Evolutionary conservation across 306 rosid genomes (phyloP).

Genomic region (Fagus crenata): DNA sequence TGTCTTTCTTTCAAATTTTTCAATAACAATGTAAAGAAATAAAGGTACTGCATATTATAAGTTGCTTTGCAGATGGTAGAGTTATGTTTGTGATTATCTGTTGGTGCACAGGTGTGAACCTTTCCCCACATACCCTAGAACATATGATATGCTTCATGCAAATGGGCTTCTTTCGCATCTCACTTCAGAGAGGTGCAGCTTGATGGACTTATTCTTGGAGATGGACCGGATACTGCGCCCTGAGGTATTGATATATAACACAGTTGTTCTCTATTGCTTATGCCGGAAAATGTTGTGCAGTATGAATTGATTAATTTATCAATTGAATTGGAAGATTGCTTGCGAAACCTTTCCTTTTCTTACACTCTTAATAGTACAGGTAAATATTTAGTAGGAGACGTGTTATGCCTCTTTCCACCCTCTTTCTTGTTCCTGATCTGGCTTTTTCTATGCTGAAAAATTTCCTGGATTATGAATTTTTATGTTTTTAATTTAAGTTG

Average conservation of each 20-base stretch:
- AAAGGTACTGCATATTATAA: conserved; percentile 1
- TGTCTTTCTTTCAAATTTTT: conserved; percentile 9
- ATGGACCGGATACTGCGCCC: conserved; percentile 98
- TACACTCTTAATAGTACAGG: conserved; percentile 1
- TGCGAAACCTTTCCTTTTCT: not conserved
- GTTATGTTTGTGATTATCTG: conserved; percentile 26
- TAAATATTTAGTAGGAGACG: conserved; percentile 5
- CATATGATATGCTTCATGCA: conserved; percentile 92
- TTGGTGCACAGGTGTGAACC: conserved; percentile 86
- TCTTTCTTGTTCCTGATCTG: conserved; percentile 13
- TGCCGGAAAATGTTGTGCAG: not conserved
- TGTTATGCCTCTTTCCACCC: conserved; percentile 20
- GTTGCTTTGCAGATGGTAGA: conserved; percentile 1
- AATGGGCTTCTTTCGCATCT: conserved; percentile 78
- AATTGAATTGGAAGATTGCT: not conserved
- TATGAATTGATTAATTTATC: conserved; percentile 15
- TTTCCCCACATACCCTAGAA: conserved; percentile 94
- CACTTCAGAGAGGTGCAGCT: conserved; percentile 68
- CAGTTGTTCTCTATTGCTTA: not conserved
- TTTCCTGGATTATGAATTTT: conserved; percentile 8
- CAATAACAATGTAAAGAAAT: no score
- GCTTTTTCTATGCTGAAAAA: not conserved
- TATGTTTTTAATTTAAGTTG: conserved; percentile 16
- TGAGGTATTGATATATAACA: conserved; percentile 54
- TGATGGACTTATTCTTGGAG: conserved; percentile 78